These are phyloP conservation scores for Takakia lepidozioides DNA, from an alignment of 225 moss, liverwort and hornwort species.

Conservation along the genomic window DNA sequence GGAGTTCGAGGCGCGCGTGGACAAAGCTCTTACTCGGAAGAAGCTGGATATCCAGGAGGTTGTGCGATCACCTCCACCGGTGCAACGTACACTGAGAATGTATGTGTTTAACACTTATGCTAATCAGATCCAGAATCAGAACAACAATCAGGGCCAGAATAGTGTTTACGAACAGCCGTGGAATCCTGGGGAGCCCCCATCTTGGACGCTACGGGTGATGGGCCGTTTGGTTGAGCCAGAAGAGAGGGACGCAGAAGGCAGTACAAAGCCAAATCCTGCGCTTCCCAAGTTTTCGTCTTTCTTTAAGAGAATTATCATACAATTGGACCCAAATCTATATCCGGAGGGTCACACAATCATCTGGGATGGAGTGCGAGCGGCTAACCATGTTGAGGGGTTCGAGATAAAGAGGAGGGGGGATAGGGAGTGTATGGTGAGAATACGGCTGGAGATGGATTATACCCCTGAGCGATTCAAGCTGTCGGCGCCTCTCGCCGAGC, in stretches of 20 bases:
- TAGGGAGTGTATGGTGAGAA: slow-evolving; percentile 77
- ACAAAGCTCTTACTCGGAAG: slow-evolving; percentile 78
- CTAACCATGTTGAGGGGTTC: slow-evolving; percentile 83
- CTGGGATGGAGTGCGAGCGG: slow-evolving; percentile 78
- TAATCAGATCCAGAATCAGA: slow-evolving; percentile 59
- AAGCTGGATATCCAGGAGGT: slow-evolving; percentile 98
- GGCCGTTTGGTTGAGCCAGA: slow-evolving; percentile 81
- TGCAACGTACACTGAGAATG: slow-evolving; percentile 74
- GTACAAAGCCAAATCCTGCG: slow-evolving; percentile 21
- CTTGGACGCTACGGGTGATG: slow-evolving; percentile 92
- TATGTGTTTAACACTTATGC: slow-evolving; percentile 89
- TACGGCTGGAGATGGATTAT: slow-evolving; percentile 88
- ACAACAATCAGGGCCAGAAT: slow-evolving; percentile 32
- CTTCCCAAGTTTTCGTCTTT: slow-evolving; percentile 81
- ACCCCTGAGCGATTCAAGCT: slow-evolving; percentile 85
- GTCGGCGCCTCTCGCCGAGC: slow-evolving; percentile 68
- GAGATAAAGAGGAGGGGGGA: slow-evolving; percentile 97
- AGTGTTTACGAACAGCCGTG: slow-evolving; percentile 40
- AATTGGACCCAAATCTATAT: slow-evolving; percentile 81
- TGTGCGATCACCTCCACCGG: slow-evolving; percentile 82
- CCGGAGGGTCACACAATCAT: slow-evolving; percentile 80
- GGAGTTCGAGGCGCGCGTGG: slow-evolving; percentile 89
- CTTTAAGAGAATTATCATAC: slow-evolving; percentile 78
- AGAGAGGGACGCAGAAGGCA: slow-evolving; percentile 43
- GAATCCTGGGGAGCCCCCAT: slow-evolving; percentile 63